Base-by-base conservation (phyloP, 176 grass and related monocot genomes). In the Dendrocalamus sinicus region DNA sequence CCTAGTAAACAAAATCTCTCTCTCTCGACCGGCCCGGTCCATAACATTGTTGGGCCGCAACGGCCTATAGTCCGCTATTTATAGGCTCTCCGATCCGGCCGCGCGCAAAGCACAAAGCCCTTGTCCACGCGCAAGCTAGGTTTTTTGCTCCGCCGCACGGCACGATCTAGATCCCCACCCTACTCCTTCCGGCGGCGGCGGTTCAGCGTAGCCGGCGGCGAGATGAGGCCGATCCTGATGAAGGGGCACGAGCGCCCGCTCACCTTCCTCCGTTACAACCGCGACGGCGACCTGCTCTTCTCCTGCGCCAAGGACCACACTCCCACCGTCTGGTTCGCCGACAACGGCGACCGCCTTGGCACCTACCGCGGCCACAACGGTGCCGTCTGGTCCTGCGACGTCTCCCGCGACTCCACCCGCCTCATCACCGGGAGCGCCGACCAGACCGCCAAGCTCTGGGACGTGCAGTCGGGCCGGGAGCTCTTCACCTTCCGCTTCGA, bases 281-380 rank as follows among this genome's bases (percentile, higher is more conserved):
- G 92, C 58, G 93, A 96, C 67, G 96, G 96, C 10, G 96, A 99
- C 84, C 88, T 99, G 23, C 90, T 99, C 69, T 91, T 99, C 86
- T 99, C 96, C 47, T 96, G 96, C 84, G 96, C 92, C 86, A 96
- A 99, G 87, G 96, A 99, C 43, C 96, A 94, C 86, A 92, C 69
- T 6, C 96, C 96, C 26, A 99, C 88, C 8, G 81, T 96, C 30
- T 94, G 96, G 96, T 99, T 86, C 78, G 93, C 93, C 43, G 92
- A 96, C 81, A 93, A 94, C 54, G 93, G 93, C 51, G 84, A 98
- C 52, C 86, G 93, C 9, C 91, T 95, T 7, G 93, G 96, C 9
- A 98, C 93, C 60, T 98, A 92, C 81, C 96, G 96, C n/a, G 93
- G 96, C 52, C 96, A 98, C 84, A 95, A 98, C 70, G 96, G 96